Evolutionary conservation across 345 rosid species (phyloP), one percentile per base, ranked within the genome.

Genomic region (Geranium rotundifolium): DNA sequence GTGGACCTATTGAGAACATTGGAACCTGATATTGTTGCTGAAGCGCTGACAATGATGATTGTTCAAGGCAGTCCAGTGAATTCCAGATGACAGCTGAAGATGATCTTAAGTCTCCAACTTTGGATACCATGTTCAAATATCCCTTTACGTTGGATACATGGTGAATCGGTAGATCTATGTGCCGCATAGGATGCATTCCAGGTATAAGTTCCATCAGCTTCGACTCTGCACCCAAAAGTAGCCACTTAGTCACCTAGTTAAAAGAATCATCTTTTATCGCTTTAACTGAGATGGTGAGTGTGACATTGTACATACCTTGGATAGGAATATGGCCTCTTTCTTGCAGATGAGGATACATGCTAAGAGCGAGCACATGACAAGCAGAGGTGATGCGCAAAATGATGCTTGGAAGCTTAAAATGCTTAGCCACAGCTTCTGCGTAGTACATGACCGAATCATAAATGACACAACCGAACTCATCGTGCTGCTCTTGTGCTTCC

Each of bases 371-470:
- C 0, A 27, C 31, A 34, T 66, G 60, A 17, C 65, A 58, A 1
- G 72, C 80, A 8, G 60, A 52, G 19, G 56, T 29, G 17, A 80
- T 61, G 1, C 77, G 75, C 63, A 75, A 63, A 7, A 50, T 34
- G 59, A 77, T 56, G 39, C 79, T 63, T 4, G 73, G 73, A 19
- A 83, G 59, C 18, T 64, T 60, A 49, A 70, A 63, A 60, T 69
- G 49, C 60, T 64, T 23, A 2, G 80, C 85, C 1, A 67, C 76
- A 10, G 73, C 65, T 63, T 71, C 69, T 2, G 84, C 65, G 37
- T 77, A 85, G 67, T 69, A 70, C 85, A 81, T 72, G 62, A 76
- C 31, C 29, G 71, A 82, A 58, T 85, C 91, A 52, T 83, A 81
- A 37, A 89, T 64, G 14, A 89, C 56, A 62, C 87, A 82, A 6